Evolutionary conservation across 2,329 filamentous ascomycete species (phyloP).

Genomic region (Trichoderma sp.): DNA sequence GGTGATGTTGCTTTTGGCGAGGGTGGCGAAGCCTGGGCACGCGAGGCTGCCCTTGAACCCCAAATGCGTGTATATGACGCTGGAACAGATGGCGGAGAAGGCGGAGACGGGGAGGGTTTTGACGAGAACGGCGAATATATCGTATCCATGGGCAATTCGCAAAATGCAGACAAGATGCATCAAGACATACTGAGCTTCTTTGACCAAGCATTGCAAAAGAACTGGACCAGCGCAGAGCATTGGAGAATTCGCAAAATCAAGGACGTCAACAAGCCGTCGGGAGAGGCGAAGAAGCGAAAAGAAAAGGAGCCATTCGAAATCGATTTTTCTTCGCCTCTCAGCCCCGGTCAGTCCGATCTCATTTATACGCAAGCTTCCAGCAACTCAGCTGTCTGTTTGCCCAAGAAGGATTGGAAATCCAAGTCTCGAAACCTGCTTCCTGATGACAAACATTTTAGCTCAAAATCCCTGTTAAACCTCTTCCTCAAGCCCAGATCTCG

Average conservation of each 20-base stretch:
- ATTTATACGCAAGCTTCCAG: constrained; percentile 82
- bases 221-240: constrained; percentile 97
- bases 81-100: constrained; percentile 60
- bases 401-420: constrained; percentile 94
- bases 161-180: constrained; percentile 70
- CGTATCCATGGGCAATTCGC: constrained; percentile 73
- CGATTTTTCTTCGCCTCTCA: constrained; percentile 79
- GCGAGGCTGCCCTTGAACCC: constrained; percentile 82
- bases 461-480: constrained; percentile 81
- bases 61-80: constrained; percentile 80
- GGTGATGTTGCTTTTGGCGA: constrained; percentile 87
- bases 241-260: constrained; percentile 98
- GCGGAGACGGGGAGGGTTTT: constrained; percentile 43
- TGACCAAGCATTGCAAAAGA: constrained; percentile 93
- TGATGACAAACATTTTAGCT: constrained; percentile 98
- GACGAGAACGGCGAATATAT: constrained; percentile 71
- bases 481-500: constrained; percentile 95
- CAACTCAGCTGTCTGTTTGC: constrained; percentile 79
- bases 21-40: constrained; percentile 93
- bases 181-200: constrained; percentile 98
- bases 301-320: constrained; percentile 98
- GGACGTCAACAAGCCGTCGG: constrained; percentile 66
- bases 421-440: constrained; percentile 91
- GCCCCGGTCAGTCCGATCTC: constrained; percentile 69
- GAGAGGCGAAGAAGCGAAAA: constrained; percentile 70